Evolutionary conservation across 1,284 basidiomycete species (phyloP), one percentile per base, ranked within the genome.

Genomic region (Cystobasidium slooffiae): DNA sequence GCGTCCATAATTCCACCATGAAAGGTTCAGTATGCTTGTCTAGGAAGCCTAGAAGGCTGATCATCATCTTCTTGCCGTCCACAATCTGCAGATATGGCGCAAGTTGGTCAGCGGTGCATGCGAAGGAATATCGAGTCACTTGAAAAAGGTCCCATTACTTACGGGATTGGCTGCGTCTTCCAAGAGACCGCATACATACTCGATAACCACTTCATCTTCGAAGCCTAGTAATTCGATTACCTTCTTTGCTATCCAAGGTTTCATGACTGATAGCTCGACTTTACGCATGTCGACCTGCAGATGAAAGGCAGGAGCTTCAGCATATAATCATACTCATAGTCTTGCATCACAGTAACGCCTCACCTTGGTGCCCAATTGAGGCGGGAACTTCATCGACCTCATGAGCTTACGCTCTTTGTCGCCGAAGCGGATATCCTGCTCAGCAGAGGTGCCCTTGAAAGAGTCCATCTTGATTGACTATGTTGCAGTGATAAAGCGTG

Each of bases 151-250:
- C 14, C 5, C 31, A 41, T 51, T 1, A 83, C 88, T 78, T 77
- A 95, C 93, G n/a, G 91, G 90, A 77, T 90, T 87, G 31, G 88
- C 86, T 62, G 88, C 86, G 79, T 96, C 92, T 82, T 99, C 96
- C 7, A 99, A 84, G 56, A 97, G 86, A 22, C 93, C 92, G 88
- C 93, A 91, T 18, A 93, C 93, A 81, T 97, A 98, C 82, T 98
- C 96, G 37, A 97, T 90, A 41, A 99, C 91, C 49, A 99, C 91
- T 80, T 99, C 96, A 82, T 99, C 96, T 81, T 99, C 96, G 65
- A 98, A 89, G 6, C 94, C 93, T 49, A 96, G 88, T 24, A 97
- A 86, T 78, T 94, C 91, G 5, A 91, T 88, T 70, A 97, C 89
- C 81, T 93, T 92, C 84, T 92, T 92, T 5, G 92, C 90, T 74